phyloP scores from a whole-genome alignment of 176 grass and related monocot genomes.

The Areca catechu region DNA sequence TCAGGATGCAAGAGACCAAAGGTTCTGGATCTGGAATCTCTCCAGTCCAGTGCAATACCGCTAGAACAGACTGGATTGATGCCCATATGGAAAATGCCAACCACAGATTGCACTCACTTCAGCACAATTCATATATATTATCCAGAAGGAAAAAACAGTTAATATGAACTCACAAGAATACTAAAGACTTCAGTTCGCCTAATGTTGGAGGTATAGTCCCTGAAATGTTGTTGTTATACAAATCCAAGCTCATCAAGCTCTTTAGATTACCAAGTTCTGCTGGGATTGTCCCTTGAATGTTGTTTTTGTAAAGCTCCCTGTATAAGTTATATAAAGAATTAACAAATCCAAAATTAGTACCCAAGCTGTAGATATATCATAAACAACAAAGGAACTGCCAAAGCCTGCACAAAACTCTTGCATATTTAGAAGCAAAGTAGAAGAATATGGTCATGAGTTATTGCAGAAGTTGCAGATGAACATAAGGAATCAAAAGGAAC shows the following conservation, averaged over 20 bases:
- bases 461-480: no score
- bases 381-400: no score
- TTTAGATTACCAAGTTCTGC: slow-evolving; percentile 53
- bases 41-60: no score
- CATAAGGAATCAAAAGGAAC: no score
- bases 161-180: slow-evolving; percentile 52
- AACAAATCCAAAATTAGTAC: no score
- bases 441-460: no score
- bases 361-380: no score
- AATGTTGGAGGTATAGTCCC: slow-evolving; percentile 49
- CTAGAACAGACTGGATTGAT: not conserved
- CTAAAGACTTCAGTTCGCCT: slow-evolving; percentile 51
- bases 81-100: not conserved
- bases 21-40: no score
- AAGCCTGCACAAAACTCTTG: no score
- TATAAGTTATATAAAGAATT: not conserved
- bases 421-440: no score
- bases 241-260: slow-evolving; percentile 60
- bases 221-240: slow-evolving; percentile 81
- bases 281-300: slow-evolving; percentile 59
- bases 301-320: slow-evolving; percentile 82
- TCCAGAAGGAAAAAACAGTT: slow-evolving; percentile 1
- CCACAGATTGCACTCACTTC: not conserved
- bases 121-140: not conserved
- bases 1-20: no score